Percentiles rank a stretch among this genome's conserved stretches.
Evolutionary conservation across 2,329 filamentous ascomycete genomes (phyloP).

Genomic region (Neonectria faginata): DNA sequence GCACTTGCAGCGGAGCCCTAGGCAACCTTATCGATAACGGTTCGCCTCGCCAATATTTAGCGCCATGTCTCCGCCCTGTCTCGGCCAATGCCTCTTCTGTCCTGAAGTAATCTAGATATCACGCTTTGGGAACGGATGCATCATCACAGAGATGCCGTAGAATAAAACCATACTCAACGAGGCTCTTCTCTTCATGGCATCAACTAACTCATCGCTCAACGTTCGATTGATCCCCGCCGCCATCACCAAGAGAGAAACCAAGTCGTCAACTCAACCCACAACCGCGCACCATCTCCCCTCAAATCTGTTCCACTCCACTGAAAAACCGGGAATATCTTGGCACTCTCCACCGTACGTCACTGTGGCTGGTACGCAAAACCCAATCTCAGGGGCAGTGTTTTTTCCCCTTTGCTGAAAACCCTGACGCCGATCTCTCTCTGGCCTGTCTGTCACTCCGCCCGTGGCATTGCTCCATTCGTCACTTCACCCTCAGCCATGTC

Average conservation of each 20-base stretch:
- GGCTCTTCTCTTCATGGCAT: background rate
- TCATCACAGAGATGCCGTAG: background rate
- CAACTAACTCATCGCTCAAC: background rate
- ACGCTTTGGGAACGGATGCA: background rate
- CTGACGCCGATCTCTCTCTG: conserved; percentile 16
- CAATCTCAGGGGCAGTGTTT: conserved; percentile 17
- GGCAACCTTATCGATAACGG: conserved; percentile 28
- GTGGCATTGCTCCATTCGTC: conserved; percentile 28
- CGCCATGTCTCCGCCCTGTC: background rate
- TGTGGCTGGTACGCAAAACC: background rate
- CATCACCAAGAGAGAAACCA: background rate
- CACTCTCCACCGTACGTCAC: conserved; percentile 4
- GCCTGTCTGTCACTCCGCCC: conserved; percentile 7
- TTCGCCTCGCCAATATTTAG: background rate
- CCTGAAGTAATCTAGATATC: background rate
- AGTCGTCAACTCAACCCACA: background rate
- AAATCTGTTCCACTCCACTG: conserved; percentile 15
- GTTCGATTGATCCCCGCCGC: background rate
- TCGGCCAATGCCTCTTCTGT: background rate
- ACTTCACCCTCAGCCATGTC: conserved; percentile 27
- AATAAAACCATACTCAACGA: background rate
- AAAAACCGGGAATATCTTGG: conserved; percentile 5
- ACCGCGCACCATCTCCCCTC: background rate
- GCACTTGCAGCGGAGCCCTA: conserved; percentile 6
- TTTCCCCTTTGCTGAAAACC: background rate